A percentile compares a stretch with the other conserved stretches of the same genome.
Evolutionary conservation across 1,284 basidiomycete genomes (phyloP).

Genomic region (Tetrapyrgos nigripes): DNA sequence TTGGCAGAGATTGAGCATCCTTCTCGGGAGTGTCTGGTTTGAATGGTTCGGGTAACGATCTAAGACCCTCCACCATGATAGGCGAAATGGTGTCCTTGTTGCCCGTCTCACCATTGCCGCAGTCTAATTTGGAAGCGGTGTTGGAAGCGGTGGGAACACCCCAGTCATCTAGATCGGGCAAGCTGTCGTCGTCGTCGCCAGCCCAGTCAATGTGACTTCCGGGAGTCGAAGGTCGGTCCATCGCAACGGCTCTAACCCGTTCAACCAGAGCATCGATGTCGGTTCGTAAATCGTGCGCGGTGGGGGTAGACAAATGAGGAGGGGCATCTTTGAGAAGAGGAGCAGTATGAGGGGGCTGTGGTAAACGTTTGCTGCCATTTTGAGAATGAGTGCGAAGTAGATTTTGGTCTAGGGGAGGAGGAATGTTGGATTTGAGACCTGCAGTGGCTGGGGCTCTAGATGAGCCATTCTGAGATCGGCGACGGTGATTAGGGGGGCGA

Average conservation of each 20-base stretch:
- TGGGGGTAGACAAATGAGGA: constrained; percentile 55
- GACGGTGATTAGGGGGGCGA: constrained; percentile 45
- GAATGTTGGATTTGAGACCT: constrained; percentile 36
- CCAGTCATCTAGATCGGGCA: constrained; percentile 86
- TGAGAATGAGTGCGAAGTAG: constrained; percentile 33
- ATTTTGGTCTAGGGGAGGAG: constrained; percentile 33
- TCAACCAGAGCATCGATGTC: constrained; percentile 77
- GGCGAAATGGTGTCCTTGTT: constrained; percentile 64
- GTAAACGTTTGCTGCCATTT: constrained; percentile 27
- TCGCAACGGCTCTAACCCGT: constrained; percentile 70
- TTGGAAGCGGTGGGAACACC: constrained; percentile 64
- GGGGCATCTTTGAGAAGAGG: constrained; percentile 59
- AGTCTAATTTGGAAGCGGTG: constrained; percentile 15
- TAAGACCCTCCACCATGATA: constrained; percentile 69
- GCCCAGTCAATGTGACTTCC: constrained; percentile 85
- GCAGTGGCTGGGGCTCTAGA: constrained; percentile 21
- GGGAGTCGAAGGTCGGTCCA: constrained; percentile 71
- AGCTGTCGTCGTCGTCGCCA: constrained; percentile 79
- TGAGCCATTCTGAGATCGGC: constrained; percentile 40
- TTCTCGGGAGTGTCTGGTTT: constrained; percentile 18
- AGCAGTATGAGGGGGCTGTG: constrained; percentile 37
- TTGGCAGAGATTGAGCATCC: neutral
- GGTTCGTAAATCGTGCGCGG: constrained; percentile 55
- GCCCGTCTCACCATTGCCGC: constrained; percentile 27
- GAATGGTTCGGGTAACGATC: constrained; percentile 61